Evolutionary conservation across 2,329 filamentous ascomycete genomes (phyloP).

Genomic region (Epichloe elymi): DNA sequence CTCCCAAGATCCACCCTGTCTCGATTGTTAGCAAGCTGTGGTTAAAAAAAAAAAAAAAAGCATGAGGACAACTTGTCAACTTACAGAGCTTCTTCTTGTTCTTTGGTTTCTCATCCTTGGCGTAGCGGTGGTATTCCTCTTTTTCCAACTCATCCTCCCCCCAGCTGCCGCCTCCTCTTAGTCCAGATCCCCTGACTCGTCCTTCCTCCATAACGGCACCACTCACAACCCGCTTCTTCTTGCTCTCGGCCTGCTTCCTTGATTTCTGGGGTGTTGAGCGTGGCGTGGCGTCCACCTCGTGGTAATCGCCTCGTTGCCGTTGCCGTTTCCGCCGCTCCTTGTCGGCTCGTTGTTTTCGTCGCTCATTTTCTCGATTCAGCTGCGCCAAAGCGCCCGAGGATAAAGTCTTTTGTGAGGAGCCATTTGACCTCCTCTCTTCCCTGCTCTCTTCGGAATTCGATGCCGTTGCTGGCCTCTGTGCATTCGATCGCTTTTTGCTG

Average conservation of each 20-base stretch:
- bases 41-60: no score
- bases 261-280: conserved; percentile 10
- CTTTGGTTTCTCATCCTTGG: conserved; percentile 32
- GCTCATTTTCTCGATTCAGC: conserved; percentile 46
- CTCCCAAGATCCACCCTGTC: conserved; percentile 40
- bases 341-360: conserved; percentile 34
- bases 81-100: conserved; percentile 49
- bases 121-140: conserved; percentile 32
- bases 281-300: not conserved
- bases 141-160: conserved; percentile 32
- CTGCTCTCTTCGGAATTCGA: conserved; percentile 19
- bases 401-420: conserved; percentile 16
- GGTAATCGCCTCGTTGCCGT: conserved; percentile 6
- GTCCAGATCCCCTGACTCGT: conserved; percentile 20
- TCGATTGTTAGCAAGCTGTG: conserved; percentile 10
- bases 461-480: conserved; percentile 19
- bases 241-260: conserved; percentile 24
- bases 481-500: conserved; percentile 21
- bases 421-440: conserved; percentile 12
- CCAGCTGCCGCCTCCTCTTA: conserved; percentile 31
- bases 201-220: conserved; percentile 59
- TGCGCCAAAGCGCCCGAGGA: conserved; percentile 49
- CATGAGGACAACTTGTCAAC: no score
- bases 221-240: conserved; percentile 53
- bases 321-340: conserved; percentile 13